These are phyloP conservation scores for Chaetomium strumarium DNA, from an alignment of 2,329 filamentous ascomycete species.

Conservation along the genomic window DNA sequence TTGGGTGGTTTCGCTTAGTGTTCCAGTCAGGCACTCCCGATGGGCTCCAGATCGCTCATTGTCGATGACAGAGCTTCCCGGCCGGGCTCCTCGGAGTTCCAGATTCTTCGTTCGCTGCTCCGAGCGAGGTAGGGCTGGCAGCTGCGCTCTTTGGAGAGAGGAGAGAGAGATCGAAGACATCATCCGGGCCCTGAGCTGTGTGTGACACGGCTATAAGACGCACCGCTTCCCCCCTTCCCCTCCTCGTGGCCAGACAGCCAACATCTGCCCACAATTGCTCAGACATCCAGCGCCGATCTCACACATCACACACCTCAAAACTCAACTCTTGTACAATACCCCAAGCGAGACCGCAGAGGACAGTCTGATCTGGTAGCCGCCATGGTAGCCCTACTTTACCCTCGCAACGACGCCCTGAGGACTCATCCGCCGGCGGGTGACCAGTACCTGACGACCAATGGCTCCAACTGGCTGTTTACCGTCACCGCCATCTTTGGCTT, in stretches of 20 bases:
- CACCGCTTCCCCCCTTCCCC: neutral
- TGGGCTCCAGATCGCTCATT: no score
- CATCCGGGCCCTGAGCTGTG: neutral
- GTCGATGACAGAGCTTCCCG: neutral
- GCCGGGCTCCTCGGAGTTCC: constrained; percentile 13
- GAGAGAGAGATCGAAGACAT: neutral
- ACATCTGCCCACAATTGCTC: neutral
- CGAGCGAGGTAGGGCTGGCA: neutral
- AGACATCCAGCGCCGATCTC: neutral
- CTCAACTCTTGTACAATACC: neutral
- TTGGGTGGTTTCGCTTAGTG: neutral
- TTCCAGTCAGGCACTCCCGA: no score
- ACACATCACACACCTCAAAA: neutral
- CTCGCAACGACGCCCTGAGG: constrained; percentile 41
- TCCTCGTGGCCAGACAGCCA: neutral
- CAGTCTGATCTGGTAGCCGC: constrained; percentile 10
- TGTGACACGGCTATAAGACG: constrained; percentile 8
- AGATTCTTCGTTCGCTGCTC: constrained; percentile 9
- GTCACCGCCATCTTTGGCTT: constrained; percentile 45
- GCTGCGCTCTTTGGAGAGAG: no score
- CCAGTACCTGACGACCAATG: constrained; percentile 37
- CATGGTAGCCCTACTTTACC: constrained; percentile 30
- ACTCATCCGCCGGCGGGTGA: constrained; percentile 41
- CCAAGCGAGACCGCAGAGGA: neutral
- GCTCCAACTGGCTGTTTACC: constrained; percentile 52